phyloP scores from a whole-genome alignment of 768 basidiomycete species.

The Tylopilus sp. region DNA sequence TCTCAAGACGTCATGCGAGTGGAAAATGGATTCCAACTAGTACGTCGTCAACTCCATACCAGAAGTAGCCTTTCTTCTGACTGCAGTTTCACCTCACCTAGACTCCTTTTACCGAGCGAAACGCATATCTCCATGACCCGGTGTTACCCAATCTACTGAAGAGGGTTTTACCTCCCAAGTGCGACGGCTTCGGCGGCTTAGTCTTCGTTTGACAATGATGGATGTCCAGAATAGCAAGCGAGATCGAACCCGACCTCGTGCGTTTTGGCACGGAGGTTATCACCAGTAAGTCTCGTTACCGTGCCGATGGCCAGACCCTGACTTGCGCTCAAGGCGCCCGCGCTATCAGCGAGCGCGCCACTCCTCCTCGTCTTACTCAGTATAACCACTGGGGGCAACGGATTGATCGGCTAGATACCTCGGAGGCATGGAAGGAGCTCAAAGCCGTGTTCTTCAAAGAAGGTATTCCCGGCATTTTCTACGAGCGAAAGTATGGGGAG shows the following conservation, averaged over 20 bases:
- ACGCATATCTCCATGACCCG: slow-evolving; percentile 60
- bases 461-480: slow-evolving; percentile 66
- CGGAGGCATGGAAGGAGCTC: slow-evolving; percentile 69
- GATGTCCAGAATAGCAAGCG: slow-evolving; percentile 38
- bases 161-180: slow-evolving; percentile 51
- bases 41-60: slow-evolving; percentile 22
- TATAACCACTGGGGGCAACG: slow-evolving; percentile 73
- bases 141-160: slow-evolving; percentile 60
- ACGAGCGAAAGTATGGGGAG: slow-evolving; percentile 59
- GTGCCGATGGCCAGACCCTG: neutral
- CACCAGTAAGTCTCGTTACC: slow-evolving; percentile 38
- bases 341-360: slow-evolving; percentile 39
- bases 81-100: slow-evolving; percentile 17
- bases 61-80: neutral
- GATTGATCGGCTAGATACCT: slow-evolving; percentile 63
- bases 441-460: slow-evolving; percentile 62
- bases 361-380: slow-evolving; percentile 56
- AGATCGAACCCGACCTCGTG: slow-evolving; percentile 59
- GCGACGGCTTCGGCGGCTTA: slow-evolving; percentile 3
- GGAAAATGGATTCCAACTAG: slow-evolving; percentile 67
- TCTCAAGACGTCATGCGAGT: slow-evolving; percentile 45
- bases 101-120: slow-evolving; percentile 52
- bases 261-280: slow-evolving; percentile 55
- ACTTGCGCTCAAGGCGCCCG: slow-evolving; percentile 45
- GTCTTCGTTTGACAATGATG: neutral